These are phyloP conservation scores for Chrysanthemum lavandulifolium DNA, from an alignment of 129 eudicot genomes.

Conservation along the genomic window DNA sequence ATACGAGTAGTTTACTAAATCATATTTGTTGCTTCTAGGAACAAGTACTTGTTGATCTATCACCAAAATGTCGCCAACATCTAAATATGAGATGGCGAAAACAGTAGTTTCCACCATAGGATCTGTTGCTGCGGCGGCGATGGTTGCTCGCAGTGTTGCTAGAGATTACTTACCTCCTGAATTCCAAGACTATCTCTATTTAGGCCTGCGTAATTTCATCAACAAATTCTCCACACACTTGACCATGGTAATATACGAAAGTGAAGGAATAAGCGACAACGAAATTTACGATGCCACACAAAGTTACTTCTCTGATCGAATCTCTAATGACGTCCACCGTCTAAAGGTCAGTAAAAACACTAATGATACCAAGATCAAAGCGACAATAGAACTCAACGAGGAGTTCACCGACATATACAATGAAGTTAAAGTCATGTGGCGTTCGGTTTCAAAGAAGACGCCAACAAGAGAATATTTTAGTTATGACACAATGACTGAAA, in stretches of 20 bases:
- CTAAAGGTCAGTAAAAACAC: constrained; percentile 43
- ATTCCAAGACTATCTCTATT: constrained; percentile 40
- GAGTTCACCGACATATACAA: constrained; percentile 35
- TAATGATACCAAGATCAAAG: constrained; percentile 37
- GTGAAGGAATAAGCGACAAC: constrained; percentile 41
- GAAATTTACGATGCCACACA: constrained; percentile 62
- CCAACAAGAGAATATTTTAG: constrained; percentile 27
- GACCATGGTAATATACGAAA: constrained; percentile 59
- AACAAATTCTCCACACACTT: constrained; percentile 34
- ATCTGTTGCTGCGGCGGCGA: constrained; percentile 48
- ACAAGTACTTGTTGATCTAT: no score
- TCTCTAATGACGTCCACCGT: constrained; percentile 38
- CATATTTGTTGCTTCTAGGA: no score
- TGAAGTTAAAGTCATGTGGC: constrained; percentile 42
- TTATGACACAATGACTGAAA: constrained; percentile 30
- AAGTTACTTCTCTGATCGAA: constrained; percentile 47
- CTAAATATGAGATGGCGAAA: no score
- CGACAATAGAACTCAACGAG: constrained; percentile 44
- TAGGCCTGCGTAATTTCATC: constrained; percentile 33
- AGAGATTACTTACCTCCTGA: constrained; percentile 46
- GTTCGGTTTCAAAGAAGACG: constrained; percentile 20
- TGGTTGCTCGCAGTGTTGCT: constrained; percentile 48
- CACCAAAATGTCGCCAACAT: no score
- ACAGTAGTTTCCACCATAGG: constrained; percentile 39
- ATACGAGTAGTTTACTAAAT: no score